phyloP scores from a whole-genome alignment of 75 land plant genomes.

The Chamaecyparis obtusa region DNA sequence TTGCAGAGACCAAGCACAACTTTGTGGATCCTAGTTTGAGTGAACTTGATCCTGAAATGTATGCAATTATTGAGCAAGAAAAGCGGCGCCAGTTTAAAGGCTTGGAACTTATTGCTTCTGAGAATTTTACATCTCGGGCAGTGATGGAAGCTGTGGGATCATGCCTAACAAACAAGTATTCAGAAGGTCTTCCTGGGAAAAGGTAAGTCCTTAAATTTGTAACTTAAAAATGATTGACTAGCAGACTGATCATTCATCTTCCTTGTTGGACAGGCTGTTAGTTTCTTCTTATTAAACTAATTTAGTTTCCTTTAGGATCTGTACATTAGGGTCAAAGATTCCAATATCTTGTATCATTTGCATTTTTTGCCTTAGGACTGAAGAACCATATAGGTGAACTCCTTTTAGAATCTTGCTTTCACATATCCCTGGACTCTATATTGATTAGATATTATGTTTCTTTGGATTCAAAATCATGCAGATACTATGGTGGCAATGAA shows the following conservation, averaged over 20 bases:
- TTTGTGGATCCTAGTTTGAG: conserved; percentile 50
- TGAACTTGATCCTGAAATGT: conserved; percentile 61
- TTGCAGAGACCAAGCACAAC: background rate
- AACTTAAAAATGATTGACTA: background rate
- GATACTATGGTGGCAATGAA: conserved; percentile 97
- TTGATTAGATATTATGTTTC: background rate
- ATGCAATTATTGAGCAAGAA: conserved; percentile 70
- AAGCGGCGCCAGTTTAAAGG: conserved; percentile 71
- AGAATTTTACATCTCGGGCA: conserved; percentile 89
- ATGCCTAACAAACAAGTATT: conserved; percentile 92
- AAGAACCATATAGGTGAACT: background rate
- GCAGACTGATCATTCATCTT: background rate
- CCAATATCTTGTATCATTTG: background rate
- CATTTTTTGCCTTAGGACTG: background rate
- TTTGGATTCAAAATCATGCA: conserved; percentile 10
- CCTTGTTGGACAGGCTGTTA: background rate
- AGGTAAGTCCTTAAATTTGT: conserved; percentile 35
- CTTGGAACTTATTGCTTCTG: conserved; percentile 93
- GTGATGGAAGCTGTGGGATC: conserved; percentile 97
- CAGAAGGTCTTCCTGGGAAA: conserved; percentile 96
- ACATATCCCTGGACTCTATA: background rate
- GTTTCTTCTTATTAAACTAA: background rate
- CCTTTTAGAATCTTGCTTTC: background rate
- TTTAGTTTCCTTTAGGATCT: background rate
- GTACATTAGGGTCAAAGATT: background rate